Base-by-base conservation (phyloP, 2,329 filamentous ascomycete genomes). In the Macrophomina phaseolina region DNA sequence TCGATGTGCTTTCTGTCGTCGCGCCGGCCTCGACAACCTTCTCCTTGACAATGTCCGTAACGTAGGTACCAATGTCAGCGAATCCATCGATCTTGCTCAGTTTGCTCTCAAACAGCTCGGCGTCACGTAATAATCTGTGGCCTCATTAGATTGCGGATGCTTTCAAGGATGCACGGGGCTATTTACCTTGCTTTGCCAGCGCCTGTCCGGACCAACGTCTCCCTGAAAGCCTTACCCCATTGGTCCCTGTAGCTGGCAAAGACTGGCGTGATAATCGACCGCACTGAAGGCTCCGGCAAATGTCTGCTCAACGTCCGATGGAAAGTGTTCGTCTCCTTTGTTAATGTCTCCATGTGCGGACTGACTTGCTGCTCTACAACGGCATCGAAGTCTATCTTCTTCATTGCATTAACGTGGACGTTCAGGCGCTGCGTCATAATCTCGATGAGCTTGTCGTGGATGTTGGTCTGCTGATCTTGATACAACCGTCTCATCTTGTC, bases 361-460 rank as follows among this genome's bases (percentile, higher is more conserved):
- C 90, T 92, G 16, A 80, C 76, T 66, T 77, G 77, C 61, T 79
- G 74, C 49, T 80, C 81, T 11, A 75, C 77, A 53, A 81, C 79
- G 12, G 81, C 75, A 70, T 94, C 90, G 91, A 93, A 97, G 69
- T 92, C 84, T 49, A 94, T 86, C 58, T 87, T 86, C 75, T 87
- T 90, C 82, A 97, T 89, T 30, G 88, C 86, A 74, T 89, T 90
- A 46, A 92, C 89, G 73, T 94, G 93, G 6, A 89, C 82, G 4
- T 87, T 82, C 1, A 92, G 92, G 5, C 93, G 88, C 1, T 88
- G 88, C 65, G 89, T 90, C 91, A 97, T 96, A 62, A 97, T 97
- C 70, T 97, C 93, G 18, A 97, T 91, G 0, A 97, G 83, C 76
- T 97, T 97, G 74, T 97, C 93, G 76, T 95, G 93, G 68, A 97